A percentile compares a stretch with the other conserved stretches of the same genome.
These are phyloP conservation scores for Gremmenia infestans DNA, from an alignment of 2,329 filamentous ascomycete genomes.

Conservation along the genomic window DNA sequence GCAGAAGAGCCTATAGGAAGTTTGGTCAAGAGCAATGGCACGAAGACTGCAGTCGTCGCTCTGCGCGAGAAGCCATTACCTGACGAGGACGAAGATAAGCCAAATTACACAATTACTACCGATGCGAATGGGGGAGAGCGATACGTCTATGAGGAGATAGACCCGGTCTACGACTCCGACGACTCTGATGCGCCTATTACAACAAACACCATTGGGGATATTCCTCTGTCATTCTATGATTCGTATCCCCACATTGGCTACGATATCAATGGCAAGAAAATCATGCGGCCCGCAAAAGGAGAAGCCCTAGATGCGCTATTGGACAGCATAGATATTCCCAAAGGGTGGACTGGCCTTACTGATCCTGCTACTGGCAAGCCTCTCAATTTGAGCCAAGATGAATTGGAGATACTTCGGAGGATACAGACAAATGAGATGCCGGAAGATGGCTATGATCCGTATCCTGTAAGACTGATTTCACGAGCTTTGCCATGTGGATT, in stretches of 20 bases:
- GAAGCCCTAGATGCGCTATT: constrained; percentile 89
- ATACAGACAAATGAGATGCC: constrained; percentile 86
- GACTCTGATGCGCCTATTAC: constrained; percentile 78
- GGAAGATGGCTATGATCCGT: constrained; percentile 85
- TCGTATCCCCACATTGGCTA: constrained; percentile 98
- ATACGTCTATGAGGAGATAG: constrained; percentile 90
- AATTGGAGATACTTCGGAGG: constrained; percentile 81
- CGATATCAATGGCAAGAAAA: constrained; percentile 97
- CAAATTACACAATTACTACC: constrained; percentile 54
- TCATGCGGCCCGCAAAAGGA: constrained; percentile 90
- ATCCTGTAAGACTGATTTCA: constrained; percentile 55
- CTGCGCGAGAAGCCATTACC: constrained; percentile 24
- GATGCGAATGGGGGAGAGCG: constrained; percentile 89
- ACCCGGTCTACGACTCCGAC: constrained; percentile 93
- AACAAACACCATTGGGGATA: constrained; percentile 90
- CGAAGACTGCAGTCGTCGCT: constrained; percentile 30
- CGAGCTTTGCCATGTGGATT: not conserved
- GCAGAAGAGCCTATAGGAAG: constrained; percentile 36
- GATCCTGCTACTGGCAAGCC: constrained; percentile 93
- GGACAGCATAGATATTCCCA: constrained; percentile 93
- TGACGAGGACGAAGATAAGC: constrained; percentile 37
- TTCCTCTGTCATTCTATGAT: constrained; percentile 92
- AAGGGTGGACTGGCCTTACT: constrained; percentile 94
- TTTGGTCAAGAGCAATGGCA: constrained; percentile 36
- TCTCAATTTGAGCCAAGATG: constrained; percentile 77